Conservation (phyloP, 768 basidiomycete genomes). For the Sporobolomyces phaffii region DNA sequence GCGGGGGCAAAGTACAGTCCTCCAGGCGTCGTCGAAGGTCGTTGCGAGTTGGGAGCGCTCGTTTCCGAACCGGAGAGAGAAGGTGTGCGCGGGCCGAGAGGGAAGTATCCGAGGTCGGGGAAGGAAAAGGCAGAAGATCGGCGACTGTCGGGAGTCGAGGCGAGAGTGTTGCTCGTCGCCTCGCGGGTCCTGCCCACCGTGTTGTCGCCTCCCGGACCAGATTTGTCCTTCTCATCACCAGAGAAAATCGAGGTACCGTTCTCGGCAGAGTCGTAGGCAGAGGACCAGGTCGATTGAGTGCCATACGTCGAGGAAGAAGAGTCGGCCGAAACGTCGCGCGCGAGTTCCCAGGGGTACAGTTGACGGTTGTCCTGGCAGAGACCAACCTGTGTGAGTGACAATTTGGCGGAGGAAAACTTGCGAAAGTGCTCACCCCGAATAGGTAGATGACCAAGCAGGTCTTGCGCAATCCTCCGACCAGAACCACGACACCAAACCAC, state of each 20-base stretch:
- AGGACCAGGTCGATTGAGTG: neutral
- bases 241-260: neutral
- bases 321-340: neutral
- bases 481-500: constrained; percentile 23
- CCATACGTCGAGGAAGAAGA: constrained; percentile 9
- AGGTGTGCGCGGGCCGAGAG: constrained; percentile 8
- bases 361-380: constrained; percentile 13
- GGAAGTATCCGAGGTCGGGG: constrained; percentile 33
- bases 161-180: neutral
- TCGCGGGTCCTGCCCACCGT: neutral
- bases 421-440: constrained; percentile 18
- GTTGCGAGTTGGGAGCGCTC: neutral
- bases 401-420: neutral
- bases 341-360: constrained; percentile 33
- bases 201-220: neutral
- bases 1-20: constrained; percentile 35
- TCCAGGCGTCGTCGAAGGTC: constrained; percentile 18
- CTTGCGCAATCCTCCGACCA: constrained; percentile 15
- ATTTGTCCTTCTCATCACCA: neutral
- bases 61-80: constrained; percentile 7
- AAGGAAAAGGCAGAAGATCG: neutral
- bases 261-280: constrained; percentile 10
- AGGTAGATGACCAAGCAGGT: constrained; percentile 30
- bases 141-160: neutral
- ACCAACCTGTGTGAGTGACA: neutral